Percentiles rank a stretch among this genome's conserved stretches.
These are phyloP conservation scores for Lentinula novae-zelandiae DNA, from an alignment of 1,284 basidiomycete genomes.

Conservation along the genomic window DNA sequence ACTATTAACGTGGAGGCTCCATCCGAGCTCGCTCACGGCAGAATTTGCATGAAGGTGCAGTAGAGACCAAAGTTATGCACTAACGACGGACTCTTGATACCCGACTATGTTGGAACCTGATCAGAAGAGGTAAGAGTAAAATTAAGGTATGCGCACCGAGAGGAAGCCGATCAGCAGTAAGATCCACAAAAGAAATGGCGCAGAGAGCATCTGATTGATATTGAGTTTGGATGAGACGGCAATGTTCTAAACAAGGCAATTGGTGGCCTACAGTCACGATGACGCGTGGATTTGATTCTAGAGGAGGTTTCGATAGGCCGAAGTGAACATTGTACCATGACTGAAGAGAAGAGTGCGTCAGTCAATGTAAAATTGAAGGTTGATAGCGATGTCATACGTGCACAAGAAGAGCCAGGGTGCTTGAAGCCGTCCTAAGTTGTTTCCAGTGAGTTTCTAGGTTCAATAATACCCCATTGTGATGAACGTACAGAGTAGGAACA, in stretches of 20 bases:
- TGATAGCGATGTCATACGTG: constrained; percentile 15
- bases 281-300: constrained; percentile 13
- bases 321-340: constrained; percentile 20
- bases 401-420: constrained; percentile 21
- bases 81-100: constrained; percentile 2
- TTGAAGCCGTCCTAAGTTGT: constrained; percentile 20
- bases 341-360: constrained; percentile 26
- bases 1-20: not conserved
- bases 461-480: not conserved
- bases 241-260: not conserved
- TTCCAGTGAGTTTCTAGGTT: not conserved
- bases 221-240: not conserved
- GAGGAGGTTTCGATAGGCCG: constrained; percentile 13
- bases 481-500: constrained; percentile 23
- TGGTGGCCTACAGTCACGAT: constrained; percentile 9
- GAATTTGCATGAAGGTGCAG: constrained; percentile 10
- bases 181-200: constrained; percentile 12
- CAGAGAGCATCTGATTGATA: constrained; percentile 8
- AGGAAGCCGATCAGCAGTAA: constrained; percentile 12
- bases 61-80: constrained; percentile 13
- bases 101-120: not conserved
- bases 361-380: constrained; percentile 1
- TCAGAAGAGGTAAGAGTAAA: not conserved
- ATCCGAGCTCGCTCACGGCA: constrained; percentile 12
- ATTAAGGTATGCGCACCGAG: constrained; percentile 2